Conservation (phyloP, 1,139 yeast species). For the Magnusiomyces ingens region DNA sequence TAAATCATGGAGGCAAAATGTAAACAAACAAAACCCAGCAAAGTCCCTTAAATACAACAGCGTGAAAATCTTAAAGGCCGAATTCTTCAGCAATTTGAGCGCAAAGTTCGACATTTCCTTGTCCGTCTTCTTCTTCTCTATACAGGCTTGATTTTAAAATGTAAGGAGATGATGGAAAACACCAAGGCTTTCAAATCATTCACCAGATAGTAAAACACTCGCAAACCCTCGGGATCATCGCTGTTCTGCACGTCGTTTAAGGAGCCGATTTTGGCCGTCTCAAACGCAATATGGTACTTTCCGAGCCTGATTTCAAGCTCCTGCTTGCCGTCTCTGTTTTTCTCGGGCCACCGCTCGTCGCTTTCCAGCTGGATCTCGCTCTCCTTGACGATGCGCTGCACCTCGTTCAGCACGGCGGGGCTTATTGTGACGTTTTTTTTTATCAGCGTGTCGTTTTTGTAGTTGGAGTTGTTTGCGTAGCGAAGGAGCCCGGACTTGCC, state of each 20-base stretch:
- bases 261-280: constrained; percentile 39
- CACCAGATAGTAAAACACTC: constrained; percentile 40
- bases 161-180: constrained; percentile 40
- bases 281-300: constrained; percentile 34
- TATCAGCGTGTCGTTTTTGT: constrained; percentile 40
- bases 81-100: no score
- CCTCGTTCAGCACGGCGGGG: constrained; percentile 32
- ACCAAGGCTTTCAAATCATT: constrained; percentile 42
- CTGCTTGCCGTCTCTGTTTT: constrained; percentile 39
- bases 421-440: constrained; percentile 38
- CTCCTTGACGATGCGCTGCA: constrained; percentile 34
- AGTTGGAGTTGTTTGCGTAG: constrained; percentile 43
- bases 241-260: constrained; percentile 37
- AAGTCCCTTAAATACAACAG: no score
- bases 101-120: no score
- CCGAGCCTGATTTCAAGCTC: constrained; percentile 40
- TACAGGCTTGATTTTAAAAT: constrained; percentile 34
- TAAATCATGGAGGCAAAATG: no score
- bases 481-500: constrained; percentile 35
- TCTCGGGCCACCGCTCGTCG: constrained; percentile 40
- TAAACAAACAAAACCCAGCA: no score
- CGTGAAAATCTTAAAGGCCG: no score
- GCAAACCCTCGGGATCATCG: constrained; percentile 40
- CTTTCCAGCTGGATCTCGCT: constrained; percentile 40
- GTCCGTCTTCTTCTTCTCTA: neutral